These are phyloP conservation scores for Crithidia acanthocephali DNA, from an alignment of 208 protist genomes.

Conservation along the genomic window DNA sequence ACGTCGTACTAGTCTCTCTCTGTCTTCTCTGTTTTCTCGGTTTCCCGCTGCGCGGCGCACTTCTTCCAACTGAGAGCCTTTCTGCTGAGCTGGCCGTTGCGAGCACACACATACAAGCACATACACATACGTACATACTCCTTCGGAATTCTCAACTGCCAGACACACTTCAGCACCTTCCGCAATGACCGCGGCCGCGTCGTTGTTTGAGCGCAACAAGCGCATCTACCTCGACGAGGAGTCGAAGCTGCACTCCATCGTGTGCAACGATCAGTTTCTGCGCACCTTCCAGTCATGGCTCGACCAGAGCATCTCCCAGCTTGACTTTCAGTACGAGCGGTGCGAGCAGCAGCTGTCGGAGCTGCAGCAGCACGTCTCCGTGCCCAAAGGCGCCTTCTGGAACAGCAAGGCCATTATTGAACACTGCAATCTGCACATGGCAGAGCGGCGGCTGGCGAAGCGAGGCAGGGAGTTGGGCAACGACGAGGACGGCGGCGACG, in stretches of 20 bases:
- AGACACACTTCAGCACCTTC: too few relatives aligned
- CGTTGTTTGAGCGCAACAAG: constrained; percentile 88
- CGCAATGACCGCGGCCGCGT: constrained; percentile 50
- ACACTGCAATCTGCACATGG: constrained; percentile 90
- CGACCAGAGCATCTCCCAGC: constrained; percentile 76
- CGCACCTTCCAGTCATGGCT: constrained; percentile 80
- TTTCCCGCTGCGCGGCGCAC: too few relatives aligned
- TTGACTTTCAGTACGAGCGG: constrained; percentile 83
- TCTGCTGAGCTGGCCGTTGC: neutral
- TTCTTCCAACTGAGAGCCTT: too few relatives aligned
- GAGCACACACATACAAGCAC: constrained; percentile 8
- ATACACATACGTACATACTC: constrained; percentile 13
- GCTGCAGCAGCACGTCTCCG: constrained; percentile 79
- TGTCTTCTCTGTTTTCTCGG: neutral
- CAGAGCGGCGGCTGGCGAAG: constrained; percentile 64
- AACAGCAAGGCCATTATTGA: constrained; percentile 87
- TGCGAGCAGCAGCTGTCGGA: constrained; percentile 89
- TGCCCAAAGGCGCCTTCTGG: constrained; percentile 77
- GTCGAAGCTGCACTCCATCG: constrained; percentile 69
- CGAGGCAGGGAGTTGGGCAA: constrained; percentile 21
- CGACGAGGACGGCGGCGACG: constrained; percentile 29
- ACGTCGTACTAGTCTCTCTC: too few relatives aligned
- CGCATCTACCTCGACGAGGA: constrained; percentile 86
- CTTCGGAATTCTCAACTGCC: too few relatives aligned
- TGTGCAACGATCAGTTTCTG: constrained; percentile 67